Conservation (phyloP, 441 rosid genomes). For the Erodium trifolium region DNA sequence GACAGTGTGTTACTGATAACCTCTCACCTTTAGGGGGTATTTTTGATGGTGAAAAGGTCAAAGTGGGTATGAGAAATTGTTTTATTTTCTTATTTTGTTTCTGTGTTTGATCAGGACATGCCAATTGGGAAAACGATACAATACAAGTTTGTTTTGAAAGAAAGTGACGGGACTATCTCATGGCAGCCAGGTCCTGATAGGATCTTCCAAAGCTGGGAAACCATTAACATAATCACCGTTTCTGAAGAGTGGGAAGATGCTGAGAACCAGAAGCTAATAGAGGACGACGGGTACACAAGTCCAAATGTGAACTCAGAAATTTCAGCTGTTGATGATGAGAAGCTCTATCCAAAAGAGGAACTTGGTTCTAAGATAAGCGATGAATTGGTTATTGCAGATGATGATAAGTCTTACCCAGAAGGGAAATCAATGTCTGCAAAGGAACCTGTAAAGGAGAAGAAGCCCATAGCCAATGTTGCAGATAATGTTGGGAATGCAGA, state of each 20-base stretch:
- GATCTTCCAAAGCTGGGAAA: slow-evolving; percentile 44
- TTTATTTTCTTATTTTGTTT: slow-evolving; percentile 14
- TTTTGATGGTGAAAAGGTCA: no score
- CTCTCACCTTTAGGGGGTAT: no score
- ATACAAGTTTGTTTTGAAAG: slow-evolving; percentile 68
- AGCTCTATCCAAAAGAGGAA: slow-evolving; percentile 21
- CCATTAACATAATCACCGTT: slow-evolving; percentile 40
- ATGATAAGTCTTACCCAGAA: slow-evolving; percentile 2
- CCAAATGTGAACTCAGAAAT: slow-evolving; percentile 21
- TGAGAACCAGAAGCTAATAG: slow-evolving; percentile 41
- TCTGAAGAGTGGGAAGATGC: slow-evolving; percentile 70
- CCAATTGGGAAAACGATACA: slow-evolving; percentile 50
- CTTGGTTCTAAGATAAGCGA: slow-evolving; percentile 13
- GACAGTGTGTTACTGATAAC: no score
- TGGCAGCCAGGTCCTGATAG: slow-evolving; percentile 95
- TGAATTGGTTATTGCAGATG: slow-evolving; percentile 9
- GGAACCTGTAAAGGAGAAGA: background rate
- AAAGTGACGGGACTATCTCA: slow-evolving; percentile 27
- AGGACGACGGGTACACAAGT: slow-evolving; percentile 34
- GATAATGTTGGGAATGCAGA: background rate
- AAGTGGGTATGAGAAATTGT: background rate
- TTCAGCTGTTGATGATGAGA: slow-evolving; percentile 22
- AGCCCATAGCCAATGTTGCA: background rate
- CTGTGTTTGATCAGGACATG: slow-evolving; percentile 40
- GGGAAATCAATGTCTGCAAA: slow-evolving; percentile 18